A percentile compares a stretch with the other conserved stretches of the same genome.
phyloP scores from a whole-genome alignment of 768 basidiomycete species.

The Megacollybia marginata region DNA sequence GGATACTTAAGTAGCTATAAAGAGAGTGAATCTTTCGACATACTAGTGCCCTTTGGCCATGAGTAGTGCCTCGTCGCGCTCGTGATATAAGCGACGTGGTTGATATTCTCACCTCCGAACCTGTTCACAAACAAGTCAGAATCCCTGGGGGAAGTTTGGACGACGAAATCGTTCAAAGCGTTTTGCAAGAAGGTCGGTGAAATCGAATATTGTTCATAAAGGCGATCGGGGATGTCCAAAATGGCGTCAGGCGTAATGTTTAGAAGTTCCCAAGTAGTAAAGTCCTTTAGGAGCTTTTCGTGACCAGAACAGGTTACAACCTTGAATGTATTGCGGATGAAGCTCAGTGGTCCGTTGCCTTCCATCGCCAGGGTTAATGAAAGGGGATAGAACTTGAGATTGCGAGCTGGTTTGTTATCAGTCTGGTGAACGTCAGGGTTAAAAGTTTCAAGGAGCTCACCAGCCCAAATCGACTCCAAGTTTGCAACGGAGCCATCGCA shows the following conservation, averaged over 20 bases:
- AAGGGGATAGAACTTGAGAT: constrained; percentile 39
- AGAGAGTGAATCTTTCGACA: constrained; percentile 5
- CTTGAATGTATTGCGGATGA: constrained; percentile 24
- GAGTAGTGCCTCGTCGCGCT: constrained; percentile 26
- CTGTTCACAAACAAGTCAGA: background rate
- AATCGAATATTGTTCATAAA: constrained; percentile 26
- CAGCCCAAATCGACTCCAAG: constrained; percentile 35
- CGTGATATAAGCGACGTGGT: constrained; percentile 12
- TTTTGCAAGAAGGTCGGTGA: constrained; percentile 22
- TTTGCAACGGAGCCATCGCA: constrained; percentile 38
- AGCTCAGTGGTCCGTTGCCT: constrained; percentile 19
- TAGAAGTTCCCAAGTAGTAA: constrained; percentile 31
- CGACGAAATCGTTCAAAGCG: constrained; percentile 21
- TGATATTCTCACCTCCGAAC: background rate
- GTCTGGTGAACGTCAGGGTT: constrained; percentile 2
- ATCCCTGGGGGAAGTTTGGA: constrained; percentile 30
- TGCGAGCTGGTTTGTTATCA: constrained; percentile 25
- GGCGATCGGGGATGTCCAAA: constrained; percentile 26
- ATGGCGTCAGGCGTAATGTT: constrained; percentile 27
- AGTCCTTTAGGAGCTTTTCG: constrained; percentile 19
- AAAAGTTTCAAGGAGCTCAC: background rate
- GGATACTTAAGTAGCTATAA: background rate
- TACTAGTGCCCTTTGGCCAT: constrained; percentile 41
- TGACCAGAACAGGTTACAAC: constrained; percentile 17
- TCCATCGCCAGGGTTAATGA: constrained; percentile 26